Percentiles rank a stretch among this genome's conserved stretches.
These are phyloP conservation scores for Leucosporidium scottii DNA, from an alignment of 768 basidiomycete species.

Conservation along the genomic window DNA sequence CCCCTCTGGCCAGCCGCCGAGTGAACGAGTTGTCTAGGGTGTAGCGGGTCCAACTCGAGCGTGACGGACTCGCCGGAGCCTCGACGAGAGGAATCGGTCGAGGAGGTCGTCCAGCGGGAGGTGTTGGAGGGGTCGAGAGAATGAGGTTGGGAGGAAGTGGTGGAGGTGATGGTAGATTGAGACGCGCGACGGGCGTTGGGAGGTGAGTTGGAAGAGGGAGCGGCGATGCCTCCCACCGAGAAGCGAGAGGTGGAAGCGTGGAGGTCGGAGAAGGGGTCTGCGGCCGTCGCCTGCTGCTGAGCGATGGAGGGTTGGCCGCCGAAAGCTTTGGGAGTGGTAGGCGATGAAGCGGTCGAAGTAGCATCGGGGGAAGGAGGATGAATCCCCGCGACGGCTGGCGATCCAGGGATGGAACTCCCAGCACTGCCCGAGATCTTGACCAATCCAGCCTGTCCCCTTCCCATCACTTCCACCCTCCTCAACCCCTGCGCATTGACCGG, in stretches of 20 bases:
- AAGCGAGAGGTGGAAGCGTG: too few species aligned
- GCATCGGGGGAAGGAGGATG: background rate
- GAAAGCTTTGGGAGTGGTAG: background rate
- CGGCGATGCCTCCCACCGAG: too few species aligned
- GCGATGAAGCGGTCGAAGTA: background rate
- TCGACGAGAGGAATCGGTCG: background rate
- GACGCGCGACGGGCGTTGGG: too few species aligned
- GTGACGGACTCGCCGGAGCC: background rate
- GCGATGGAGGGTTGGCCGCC: background rate
- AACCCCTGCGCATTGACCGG: slow-evolving; percentile 27
- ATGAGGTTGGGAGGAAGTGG: too few species aligned
- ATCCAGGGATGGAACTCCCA: background rate
- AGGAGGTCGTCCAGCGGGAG: slow-evolving; percentile 24
- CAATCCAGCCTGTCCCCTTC: slow-evolving; percentile 20
- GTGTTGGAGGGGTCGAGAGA: background rate
- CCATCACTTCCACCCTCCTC: slow-evolving; percentile 25
- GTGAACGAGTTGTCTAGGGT: background rate
- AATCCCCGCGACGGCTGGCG: background rate
- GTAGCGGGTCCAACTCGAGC: background rate
- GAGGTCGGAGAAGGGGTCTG: slow-evolving; percentile 27
- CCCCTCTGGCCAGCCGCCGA: background rate
- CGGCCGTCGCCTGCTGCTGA: background rate
- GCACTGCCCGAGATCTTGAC: slow-evolving; percentile 5
- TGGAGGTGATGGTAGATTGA: too few species aligned
- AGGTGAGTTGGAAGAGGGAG: too few species aligned